Base-by-base conservation (phyloP, 345 rosid genomes). In the Kandelia obovata region DNA sequence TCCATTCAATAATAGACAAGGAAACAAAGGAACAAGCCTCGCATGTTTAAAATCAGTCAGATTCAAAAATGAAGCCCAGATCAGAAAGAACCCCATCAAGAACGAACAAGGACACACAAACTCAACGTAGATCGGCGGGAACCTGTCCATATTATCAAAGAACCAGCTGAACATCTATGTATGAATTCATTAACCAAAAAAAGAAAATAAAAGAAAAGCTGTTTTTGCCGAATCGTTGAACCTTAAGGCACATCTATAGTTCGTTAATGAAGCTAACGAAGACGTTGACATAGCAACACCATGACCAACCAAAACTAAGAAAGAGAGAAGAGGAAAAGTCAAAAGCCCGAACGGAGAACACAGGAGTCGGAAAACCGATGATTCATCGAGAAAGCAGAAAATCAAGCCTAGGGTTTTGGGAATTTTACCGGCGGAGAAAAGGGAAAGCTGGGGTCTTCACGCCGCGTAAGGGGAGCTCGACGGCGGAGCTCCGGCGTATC, bases 401-500 rank as follows among this genome's bases (percentile, higher is more conserved):
- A 61, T 4, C 58, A 17, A 47, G 72, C 35, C 21, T 5, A 66
- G 62, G 58, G 37, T 34, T 62, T 23, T 63, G 16, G 66, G 67
- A 47, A 26, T 58, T 27, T 58, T 65, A 76, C 81, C 79, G 17
- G 51, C 23, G 4, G 37, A 26, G 27, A 43, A 4, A 59, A 57
- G 31, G 21, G 7, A 65, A 23, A 28, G 62, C 51, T 19, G 20
- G 30, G 68, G 65, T 78, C 67, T 62, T 65, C 2, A 28, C 30
- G 58, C 9, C 35, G 61, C 61, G 71, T 16, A 65, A 16, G 64
- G 35, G 64, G 20, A 73, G 68, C 17, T 64, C 58, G 68, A 69
- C 60, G 68, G 6, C 74, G 35, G 71, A 57, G 71, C 63, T 57
- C 61, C 67, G 66, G 62, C 58, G 66, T 5, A 23, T 58, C 47